Conservation (phyloP, 768 basidiomycete species). For the Boletus reticulatus region DNA sequence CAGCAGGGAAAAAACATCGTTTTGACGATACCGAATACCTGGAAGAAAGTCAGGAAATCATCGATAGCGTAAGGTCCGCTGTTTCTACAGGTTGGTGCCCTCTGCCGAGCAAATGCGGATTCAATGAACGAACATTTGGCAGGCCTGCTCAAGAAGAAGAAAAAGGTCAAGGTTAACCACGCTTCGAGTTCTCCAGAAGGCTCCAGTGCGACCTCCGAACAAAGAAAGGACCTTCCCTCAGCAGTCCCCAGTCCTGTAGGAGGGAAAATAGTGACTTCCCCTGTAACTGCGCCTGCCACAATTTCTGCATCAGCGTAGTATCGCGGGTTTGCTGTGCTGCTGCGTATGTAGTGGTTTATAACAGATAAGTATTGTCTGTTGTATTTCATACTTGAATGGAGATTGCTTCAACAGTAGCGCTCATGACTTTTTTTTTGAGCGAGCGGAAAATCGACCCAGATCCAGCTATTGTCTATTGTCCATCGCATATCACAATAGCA, state of each 20-base stretch:
- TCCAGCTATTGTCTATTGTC: no score
- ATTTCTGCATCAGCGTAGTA: constrained; percentile 18
- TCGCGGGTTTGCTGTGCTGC: not conserved
- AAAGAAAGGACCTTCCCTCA: not conserved
- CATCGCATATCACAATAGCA: no score
- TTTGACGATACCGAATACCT: constrained; percentile 92
- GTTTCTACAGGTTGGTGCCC: constrained; percentile 69
- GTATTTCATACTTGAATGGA: not conserved
- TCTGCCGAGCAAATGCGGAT: not conserved
- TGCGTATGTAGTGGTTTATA: not conserved
- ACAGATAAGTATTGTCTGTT: not conserved
- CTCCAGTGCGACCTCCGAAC: constrained; percentile 18
- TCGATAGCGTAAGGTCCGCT: constrained; percentile 88
- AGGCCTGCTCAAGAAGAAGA: constrained; percentile 76
- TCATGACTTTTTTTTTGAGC: no score
- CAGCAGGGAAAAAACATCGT: constrained; percentile 78
- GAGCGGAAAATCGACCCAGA: no score
- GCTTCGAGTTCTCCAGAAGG: constrained; percentile 17
- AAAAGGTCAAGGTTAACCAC: constrained; percentile 54
- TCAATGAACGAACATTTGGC: constrained; percentile 17
- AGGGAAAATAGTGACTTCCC: not conserved
- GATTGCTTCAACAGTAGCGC: no score
- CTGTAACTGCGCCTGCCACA: constrained; percentile 1
- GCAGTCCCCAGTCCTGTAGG: not conserved
- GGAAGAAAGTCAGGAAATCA: constrained; percentile 87